A percentile compares a stretch with the other conserved stretches of the same genome.
These are phyloP conservation scores for Exophiala dermatitidis DNA, from an alignment of 2,329 filamentous ascomycete species.

Conservation along the genomic window DNA sequence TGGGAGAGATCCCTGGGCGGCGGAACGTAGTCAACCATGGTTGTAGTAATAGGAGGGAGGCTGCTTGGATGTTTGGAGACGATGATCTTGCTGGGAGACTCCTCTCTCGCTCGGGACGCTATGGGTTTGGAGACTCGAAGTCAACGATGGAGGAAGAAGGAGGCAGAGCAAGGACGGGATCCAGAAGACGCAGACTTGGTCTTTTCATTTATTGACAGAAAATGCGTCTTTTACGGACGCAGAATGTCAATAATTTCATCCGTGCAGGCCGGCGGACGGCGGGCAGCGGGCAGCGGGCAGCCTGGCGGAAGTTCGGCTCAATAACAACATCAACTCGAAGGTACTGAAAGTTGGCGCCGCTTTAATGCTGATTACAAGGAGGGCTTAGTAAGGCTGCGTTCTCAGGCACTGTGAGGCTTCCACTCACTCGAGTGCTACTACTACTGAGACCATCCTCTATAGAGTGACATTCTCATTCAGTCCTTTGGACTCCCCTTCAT, in stretches of 20 bases:
- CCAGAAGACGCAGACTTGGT: not conserved
- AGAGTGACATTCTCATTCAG: not conserved
- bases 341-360: no score
- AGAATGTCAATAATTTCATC: not conserved
- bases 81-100: no score
- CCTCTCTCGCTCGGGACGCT: no score
- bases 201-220: not conserved
- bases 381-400: no score
- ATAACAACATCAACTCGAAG: no score
- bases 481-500: not conserved
- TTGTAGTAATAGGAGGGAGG: not conserved
- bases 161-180: not conserved
- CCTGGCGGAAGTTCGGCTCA: not conserved
- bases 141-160: not conserved
- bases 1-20: slow-evolving; percentile 21
- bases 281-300: not conserved
- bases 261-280: not conserved
- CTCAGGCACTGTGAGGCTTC: no score
- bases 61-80: no score
- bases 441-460: no score
- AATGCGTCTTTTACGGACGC: not conserved
- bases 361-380: no score
- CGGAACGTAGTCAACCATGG: slow-evolving; percentile 24
- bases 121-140: no score
- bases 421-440: no score